Evolutionary conservation across 306 rosid species (phyloP).

Genomic region (Quercus bicolor): DNA sequence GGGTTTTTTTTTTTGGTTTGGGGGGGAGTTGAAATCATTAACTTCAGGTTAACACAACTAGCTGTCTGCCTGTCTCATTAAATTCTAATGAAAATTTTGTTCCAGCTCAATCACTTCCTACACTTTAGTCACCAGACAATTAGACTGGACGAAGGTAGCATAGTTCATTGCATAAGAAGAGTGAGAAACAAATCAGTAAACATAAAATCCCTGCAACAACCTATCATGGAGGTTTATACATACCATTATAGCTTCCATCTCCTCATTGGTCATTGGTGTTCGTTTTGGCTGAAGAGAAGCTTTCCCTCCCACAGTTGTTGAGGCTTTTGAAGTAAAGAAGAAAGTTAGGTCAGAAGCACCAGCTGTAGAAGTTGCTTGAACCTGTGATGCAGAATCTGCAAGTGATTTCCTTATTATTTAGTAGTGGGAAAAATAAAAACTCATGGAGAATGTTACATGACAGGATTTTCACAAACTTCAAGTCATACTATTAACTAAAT

Average conservation of each 20-base stretch:
- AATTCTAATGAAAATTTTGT: not conserved
- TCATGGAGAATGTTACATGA: not conserved
- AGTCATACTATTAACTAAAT: not conserved
- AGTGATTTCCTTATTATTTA: not conserved
- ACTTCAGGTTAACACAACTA: not conserved
- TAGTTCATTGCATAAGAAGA: not conserved
- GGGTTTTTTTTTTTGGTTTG: not conserved
- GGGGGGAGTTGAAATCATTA: not conserved
- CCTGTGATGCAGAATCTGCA: slow-evolving; percentile 59
- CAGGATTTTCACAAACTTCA: not conserved
- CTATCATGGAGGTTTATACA: slow-evolving; percentile 18
- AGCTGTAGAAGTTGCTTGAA: slow-evolving; percentile 34
- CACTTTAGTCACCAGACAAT: not conserved
- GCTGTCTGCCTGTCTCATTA: not conserved
- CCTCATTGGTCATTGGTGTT: slow-evolving; percentile 77
- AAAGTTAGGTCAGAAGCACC: slow-evolving; percentile 33
- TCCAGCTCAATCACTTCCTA: not conserved
- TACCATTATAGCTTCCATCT: slow-evolving; percentile 95
- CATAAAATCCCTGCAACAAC: not conserved
- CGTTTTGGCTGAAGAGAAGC: slow-evolving; percentile 94
- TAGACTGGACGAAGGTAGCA: not conserved
- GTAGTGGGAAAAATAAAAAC: not conserved
- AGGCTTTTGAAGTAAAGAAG: slow-evolving; percentile 49
- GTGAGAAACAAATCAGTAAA: not conserved
- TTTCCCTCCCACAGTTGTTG: slow-evolving; percentile 65